phyloP scores from a whole-genome alignment of 2,329 filamentous ascomycete genomes.

The Aspergillus sp. region DNA sequence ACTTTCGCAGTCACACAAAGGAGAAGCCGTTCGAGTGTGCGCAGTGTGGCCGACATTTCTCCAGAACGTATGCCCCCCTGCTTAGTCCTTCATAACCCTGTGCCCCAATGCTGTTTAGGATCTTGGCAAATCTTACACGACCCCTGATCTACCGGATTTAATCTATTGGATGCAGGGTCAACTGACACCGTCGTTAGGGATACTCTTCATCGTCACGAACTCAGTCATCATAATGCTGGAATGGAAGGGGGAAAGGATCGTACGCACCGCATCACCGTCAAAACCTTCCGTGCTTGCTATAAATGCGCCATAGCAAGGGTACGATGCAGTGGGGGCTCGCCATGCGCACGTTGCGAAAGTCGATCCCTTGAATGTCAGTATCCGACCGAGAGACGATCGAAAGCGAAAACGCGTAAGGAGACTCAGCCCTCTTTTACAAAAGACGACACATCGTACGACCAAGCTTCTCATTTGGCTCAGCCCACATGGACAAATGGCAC shows the following conservation, averaged over 20 bases:
- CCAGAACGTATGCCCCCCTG: slow-evolving; percentile 37
- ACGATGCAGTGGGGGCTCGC: slow-evolving; percentile 40
- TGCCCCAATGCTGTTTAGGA: background rate
- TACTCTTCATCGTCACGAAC: slow-evolving; percentile 43
- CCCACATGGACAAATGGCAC: background rate
- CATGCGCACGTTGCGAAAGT: slow-evolving; percentile 40
- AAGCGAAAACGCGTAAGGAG: slow-evolving; percentile 29
- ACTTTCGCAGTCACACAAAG: slow-evolving; percentile 44
- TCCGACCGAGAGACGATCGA: slow-evolving; percentile 42
- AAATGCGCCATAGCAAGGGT: slow-evolving; percentile 44
- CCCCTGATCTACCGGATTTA: background rate
- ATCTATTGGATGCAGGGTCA: background rate
- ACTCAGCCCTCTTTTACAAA: slow-evolving; percentile 13
- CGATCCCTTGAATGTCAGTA: slow-evolving; percentile 43
- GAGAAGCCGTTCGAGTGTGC: slow-evolving; percentile 43
- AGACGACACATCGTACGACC: slow-evolving; percentile 12
- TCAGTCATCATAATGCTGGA: slow-evolving; percentile 42
- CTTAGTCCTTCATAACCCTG: background rate
- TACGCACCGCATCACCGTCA: slow-evolving; percentile 44
- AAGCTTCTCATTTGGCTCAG: slow-evolving; percentile 10
- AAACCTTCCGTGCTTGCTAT: slow-evolving; percentile 45
- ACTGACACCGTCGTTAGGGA: slow-evolving; percentile 30
- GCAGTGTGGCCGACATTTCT: slow-evolving; percentile 46
- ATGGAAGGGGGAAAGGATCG: slow-evolving; percentile 36
- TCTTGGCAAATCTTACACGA: background rate